phyloP scores from a whole-genome alignment of 768 basidiomycete species.

The Rubroboletus pulcherrimus region DNA sequence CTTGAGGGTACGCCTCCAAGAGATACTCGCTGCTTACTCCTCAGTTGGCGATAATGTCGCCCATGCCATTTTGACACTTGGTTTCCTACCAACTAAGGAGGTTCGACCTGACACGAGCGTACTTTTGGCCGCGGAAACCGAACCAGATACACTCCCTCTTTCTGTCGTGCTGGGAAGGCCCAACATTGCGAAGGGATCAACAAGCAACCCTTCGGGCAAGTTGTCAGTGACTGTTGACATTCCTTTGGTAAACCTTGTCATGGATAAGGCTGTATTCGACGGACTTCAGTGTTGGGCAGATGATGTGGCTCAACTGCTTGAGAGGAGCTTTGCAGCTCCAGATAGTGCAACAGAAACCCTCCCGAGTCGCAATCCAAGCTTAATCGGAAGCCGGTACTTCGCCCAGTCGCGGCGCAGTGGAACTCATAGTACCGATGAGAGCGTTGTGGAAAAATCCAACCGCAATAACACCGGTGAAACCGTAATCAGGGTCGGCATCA shows the following conservation, averaged over 20 bases:
- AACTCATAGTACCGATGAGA: conserved; percentile 44
- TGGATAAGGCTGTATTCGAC: conserved; percentile 68
- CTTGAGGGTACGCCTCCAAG: conserved; percentile 39
- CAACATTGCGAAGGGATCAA: background rate
- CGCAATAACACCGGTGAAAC: conserved; percentile 35
- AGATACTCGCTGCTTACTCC: conserved; percentile 50
- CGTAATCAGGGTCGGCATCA: conserved; percentile 46
- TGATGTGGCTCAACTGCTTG: conserved; percentile 72
- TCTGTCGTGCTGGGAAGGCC: conserved; percentile 20
- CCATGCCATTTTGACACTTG: conserved; percentile 47
- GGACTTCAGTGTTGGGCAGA: conserved; percentile 86
- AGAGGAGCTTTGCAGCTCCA: conserved; percentile 33
- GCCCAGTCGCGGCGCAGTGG: conserved; percentile 35
- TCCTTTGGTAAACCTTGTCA: conserved; percentile 58
- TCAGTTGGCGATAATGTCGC: conserved; percentile 38
- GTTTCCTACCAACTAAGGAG: conserved; percentile 34
- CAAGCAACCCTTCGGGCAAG: conserved; percentile 2
- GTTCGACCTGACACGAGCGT: conserved; percentile 13
- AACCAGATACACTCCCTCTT: conserved; percentile 16
- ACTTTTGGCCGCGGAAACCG: conserved; percentile 25
- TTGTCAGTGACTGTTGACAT: conserved; percentile 36
- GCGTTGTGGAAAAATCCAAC: conserved; percentile 27
- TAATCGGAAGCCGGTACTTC: conserved; percentile 82
- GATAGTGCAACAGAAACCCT: conserved; percentile 28
- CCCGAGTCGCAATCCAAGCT: conserved; percentile 53